Conservation (phyloP, 2,329 filamentous ascomycete genomes). For the Phyllosticta citrichinensis region DNA sequence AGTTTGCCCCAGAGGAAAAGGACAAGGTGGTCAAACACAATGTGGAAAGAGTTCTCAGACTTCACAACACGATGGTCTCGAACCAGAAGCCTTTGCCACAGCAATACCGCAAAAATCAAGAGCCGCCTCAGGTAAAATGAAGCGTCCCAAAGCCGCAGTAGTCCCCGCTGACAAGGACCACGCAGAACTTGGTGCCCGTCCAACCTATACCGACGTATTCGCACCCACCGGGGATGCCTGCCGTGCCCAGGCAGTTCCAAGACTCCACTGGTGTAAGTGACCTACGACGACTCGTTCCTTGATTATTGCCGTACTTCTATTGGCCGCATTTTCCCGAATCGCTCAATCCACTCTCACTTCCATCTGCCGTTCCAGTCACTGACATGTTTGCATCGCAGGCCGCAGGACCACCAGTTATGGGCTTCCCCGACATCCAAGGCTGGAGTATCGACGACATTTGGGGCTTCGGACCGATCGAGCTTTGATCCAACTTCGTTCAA, state of each 20-base stretch:
- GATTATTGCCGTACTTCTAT: background rate
- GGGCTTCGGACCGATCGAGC: slow-evolving; percentile 5
- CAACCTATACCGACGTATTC: background rate
- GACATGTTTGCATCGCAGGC: background rate
- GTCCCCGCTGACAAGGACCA: background rate
- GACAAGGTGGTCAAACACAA: slow-evolving; percentile 3
- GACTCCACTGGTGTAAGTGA: background rate
- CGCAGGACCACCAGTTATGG: slow-evolving; percentile 1
- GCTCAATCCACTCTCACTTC: background rate
- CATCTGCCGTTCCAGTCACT: background rate
- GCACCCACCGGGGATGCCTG: background rate
- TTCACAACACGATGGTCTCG: background rate
- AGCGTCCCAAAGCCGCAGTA: background rate
- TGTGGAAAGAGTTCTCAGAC: slow-evolving; percentile 4
- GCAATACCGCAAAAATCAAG: background rate
- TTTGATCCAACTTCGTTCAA: background rate
- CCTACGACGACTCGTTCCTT: background rate
- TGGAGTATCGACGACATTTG: slow-evolving; percentile 7
- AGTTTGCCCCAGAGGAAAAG: slow-evolving; percentile 1
- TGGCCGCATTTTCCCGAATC: background rate
- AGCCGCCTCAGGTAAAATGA: background rate
- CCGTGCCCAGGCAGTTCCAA: background rate
- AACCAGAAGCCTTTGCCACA: slow-evolving; percentile 4
- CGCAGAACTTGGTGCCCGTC: background rate
- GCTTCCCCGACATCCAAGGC: slow-evolving; percentile 7